Evolutionary conservation across 140 eudicot genomes (phyloP).

Genomic region (Anethum foeniculum): DNA sequence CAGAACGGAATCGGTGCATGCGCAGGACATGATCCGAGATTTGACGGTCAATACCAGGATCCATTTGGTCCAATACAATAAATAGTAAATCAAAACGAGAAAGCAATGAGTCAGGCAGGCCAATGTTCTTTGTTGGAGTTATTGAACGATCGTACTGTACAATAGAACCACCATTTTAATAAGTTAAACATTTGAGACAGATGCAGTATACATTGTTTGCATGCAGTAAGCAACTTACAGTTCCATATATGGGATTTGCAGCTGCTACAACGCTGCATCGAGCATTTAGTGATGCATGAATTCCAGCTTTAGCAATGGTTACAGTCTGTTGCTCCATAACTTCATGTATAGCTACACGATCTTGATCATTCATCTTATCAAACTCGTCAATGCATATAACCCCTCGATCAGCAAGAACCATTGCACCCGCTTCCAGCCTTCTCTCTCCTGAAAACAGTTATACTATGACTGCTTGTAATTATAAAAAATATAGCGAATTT

Average conservation of each 20-base stretch:
- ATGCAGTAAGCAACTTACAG: constrained; percentile 40
- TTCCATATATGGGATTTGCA: constrained; percentile 96
- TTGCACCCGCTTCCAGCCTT: constrained; percentile 98
- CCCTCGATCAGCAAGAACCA: constrained; percentile 99
- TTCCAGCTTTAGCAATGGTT: constrained; percentile 99
- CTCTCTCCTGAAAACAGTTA: constrained; percentile 55
- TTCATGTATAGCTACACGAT: constrained; percentile 99
- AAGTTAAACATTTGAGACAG: constrained; percentile 11
- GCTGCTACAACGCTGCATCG: constrained; percentile 99
- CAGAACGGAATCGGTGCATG: constrained; percentile 88
- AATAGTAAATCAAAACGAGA: constrained; percentile 93
- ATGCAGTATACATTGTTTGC: background rate
- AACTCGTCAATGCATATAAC: constrained; percentile 94
- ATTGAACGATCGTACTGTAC: constrained; percentile 92
- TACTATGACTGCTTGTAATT: constrained; percentile 5
- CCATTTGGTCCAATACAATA: constrained; percentile 99
- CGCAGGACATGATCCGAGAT: constrained; percentile 96
- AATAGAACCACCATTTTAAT: constrained; percentile 7
- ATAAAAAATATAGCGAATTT: background rate
- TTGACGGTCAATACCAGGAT: constrained; percentile 76
- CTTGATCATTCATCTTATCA: constrained; percentile 95
- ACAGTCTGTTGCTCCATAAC: constrained; percentile 99
- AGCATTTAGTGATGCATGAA: constrained; percentile 97
- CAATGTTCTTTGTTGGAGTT: constrained; percentile 95
- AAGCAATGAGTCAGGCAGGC: constrained; percentile 93